Evolutionary conservation across 345 rosid species (phyloP), one percentile per base, ranked within the genome.

Genomic region (Aquilaria yunnanensis): DNA sequence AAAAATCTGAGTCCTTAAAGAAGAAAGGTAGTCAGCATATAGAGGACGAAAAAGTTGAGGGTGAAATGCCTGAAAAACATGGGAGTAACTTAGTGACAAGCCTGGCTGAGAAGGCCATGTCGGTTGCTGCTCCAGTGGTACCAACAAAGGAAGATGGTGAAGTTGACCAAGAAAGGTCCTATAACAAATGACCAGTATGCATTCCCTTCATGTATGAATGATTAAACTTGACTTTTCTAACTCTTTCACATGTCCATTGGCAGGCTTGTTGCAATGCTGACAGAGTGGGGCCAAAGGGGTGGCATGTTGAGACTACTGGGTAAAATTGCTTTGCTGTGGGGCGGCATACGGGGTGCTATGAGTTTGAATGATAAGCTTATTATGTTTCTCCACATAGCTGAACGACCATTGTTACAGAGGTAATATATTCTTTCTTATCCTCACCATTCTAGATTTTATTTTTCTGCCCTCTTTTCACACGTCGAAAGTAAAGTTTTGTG

Each of bases 241-340:
- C 54, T 37, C 47, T 62, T 37, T 64, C 31, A 58, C 47, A 70
- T n/a, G 61, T 55, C 54, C 61, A 50, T 70, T 61, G 69, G 65
- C 82, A 94, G 99, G 79, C 69, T 94, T 63, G 99, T 94, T 33
- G 81, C 92, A 6, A 81, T 90, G 86, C 70, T 94, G 72, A 78
- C 97, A 47, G 95, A 86, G 55, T 74, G 82, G 78, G 99, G 96
- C 60, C 97, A 94, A 80, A 90, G 73, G 82, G 99, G 99, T 72
- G 99, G 99, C 65, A 68, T 90, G 64, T 61, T 88, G 77, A 83
- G 43, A 77, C 83, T 94, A 61, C 88, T 90, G 73, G 90, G 97
- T 56, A 94, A 94, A 78, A 60, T 90, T 77, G 99, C 99, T 63
- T 72, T 94, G 84, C 97, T 94, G 78, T 94, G 99, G 99, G 99